These are phyloP conservation scores for Pisolithus orientalis DNA, from an alignment of 768 basidiomycete genomes.

Conservation along the genomic window DNA sequence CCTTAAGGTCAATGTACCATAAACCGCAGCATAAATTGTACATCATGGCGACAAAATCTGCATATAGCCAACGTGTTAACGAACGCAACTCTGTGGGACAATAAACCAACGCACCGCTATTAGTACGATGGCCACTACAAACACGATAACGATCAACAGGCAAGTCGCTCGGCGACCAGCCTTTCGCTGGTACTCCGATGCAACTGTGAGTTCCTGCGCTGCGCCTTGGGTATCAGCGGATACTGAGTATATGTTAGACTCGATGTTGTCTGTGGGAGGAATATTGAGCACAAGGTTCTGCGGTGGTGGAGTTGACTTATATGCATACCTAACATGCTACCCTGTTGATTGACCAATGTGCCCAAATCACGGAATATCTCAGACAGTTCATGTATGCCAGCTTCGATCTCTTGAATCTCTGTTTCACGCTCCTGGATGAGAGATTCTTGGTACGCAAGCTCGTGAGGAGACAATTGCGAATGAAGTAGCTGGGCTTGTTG, in stretches of 20 bases:
- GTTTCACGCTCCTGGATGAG: conserved; percentile 75
- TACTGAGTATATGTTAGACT: conserved; percentile 86
- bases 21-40: background rate
- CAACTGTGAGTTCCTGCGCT: conserved; percentile 79
- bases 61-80: background rate
- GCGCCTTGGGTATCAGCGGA: conserved; percentile 78
- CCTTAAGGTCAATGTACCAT: background rate
- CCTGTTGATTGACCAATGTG: conserved; percentile 91
- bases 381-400: conserved; percentile 90
- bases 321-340: conserved; percentile 82
- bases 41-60: conserved; percentile 1
- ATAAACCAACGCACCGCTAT: conserved; percentile 65
- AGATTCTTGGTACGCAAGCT: conserved; percentile 93
- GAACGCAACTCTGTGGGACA: background rate
- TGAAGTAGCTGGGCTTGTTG: conserved; percentile 68
- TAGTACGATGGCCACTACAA: conserved; percentile 85
- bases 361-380: conserved; percentile 97
- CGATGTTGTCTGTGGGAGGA: conserved; percentile 74
- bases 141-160: conserved; percentile 77
- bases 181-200: conserved; percentile 89
- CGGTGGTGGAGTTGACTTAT: background rate
- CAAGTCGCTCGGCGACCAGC: conserved; percentile 89
- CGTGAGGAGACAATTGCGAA: conserved; percentile 76
- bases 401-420: conserved; percentile 95
- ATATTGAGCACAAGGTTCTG: background rate